These are phyloP conservation scores for Tricholoma terreum DNA, from an alignment of 768 basidiomycete species.

Conservation along the genomic window DNA sequence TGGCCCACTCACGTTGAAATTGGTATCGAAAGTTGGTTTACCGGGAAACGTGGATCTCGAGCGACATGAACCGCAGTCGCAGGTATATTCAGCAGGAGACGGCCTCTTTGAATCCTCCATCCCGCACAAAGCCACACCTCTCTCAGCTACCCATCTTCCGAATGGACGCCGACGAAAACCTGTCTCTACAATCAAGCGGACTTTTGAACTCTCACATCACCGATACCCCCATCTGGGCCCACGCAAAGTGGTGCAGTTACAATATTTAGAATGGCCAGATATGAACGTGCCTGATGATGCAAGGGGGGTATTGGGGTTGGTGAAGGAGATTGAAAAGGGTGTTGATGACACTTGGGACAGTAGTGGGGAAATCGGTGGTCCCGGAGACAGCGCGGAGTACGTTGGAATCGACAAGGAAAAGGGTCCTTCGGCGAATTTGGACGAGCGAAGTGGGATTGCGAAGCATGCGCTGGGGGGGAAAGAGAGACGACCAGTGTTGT, in stretches of 20 bases:
- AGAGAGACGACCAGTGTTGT: slow-evolving; percentile 55
- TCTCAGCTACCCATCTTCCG: not conserved
- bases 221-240: slow-evolving; percentile 57
- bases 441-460: slow-evolving; percentile 54
- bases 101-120: slow-evolving; percentile 1
- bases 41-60: slow-evolving; percentile 14
- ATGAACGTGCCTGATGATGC: slow-evolving; percentile 92
- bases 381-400: not conserved
- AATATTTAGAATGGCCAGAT: slow-evolving; percentile 95
- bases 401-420: not conserved
- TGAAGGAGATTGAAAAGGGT: slow-evolving; percentile 62
- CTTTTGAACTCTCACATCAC: slow-evolving; percentile 66
- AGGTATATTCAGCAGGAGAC: not conserved
- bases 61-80: slow-evolving; percentile 6
- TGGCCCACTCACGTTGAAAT: slow-evolving; percentile 65
- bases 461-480: slow-evolving; percentile 42
- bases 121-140: not conserved
- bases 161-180: not conserved
- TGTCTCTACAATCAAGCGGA: slow-evolving; percentile 46
- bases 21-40: slow-evolving; percentile 34
- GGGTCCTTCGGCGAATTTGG: slow-evolving; percentile 26
- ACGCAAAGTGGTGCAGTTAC: slow-evolving; percentile 78
- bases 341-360: slow-evolving; percentile 31
- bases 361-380: slow-evolving; percentile 26
- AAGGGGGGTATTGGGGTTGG: slow-evolving; percentile 66